Evolutionary conservation across 2,329 filamentous ascomycete species (phyloP).

Genomic region (Pseudocercospora cruenta): DNA sequence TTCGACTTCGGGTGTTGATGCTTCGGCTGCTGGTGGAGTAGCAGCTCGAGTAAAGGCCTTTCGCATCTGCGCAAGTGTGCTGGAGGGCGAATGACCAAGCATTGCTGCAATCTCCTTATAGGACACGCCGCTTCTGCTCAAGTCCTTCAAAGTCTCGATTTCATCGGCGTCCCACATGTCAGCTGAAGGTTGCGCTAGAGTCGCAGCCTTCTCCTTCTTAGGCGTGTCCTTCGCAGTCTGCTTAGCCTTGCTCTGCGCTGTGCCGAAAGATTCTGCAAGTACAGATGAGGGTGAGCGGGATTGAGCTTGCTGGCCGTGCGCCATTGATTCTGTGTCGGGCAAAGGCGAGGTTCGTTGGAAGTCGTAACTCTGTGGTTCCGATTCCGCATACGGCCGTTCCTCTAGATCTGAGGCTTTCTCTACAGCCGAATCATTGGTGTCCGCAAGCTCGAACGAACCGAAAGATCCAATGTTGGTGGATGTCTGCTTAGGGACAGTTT

Average conservation of each 20-base stretch:
- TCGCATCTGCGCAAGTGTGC: neutral
- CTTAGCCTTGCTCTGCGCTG: neutral
- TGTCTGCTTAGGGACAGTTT: neutral
- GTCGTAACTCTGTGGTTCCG: neutral
- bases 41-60: neutral
- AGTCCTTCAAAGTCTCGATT: slow-evolving; percentile 2
- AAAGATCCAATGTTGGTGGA: neutral
- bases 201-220: neutral
- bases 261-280: neutral
- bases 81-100: slow-evolving; percentile 4
- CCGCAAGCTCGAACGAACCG: neutral
- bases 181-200: neutral
- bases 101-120: slow-evolving; percentile 4
- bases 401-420: neutral
- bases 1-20: neutral
- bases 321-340: neutral
- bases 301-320: neutral
- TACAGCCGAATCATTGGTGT: neutral
- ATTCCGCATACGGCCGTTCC: neutral
- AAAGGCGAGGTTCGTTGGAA: neutral
- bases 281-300: neutral
- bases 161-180: neutral
- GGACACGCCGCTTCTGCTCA: neutral
- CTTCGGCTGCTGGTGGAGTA: neutral
- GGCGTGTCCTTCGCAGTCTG: neutral